Base-by-base conservation (phyloP, 1,284 basidiomycete genomes). In the Leccinum subfulvum region DNA sequence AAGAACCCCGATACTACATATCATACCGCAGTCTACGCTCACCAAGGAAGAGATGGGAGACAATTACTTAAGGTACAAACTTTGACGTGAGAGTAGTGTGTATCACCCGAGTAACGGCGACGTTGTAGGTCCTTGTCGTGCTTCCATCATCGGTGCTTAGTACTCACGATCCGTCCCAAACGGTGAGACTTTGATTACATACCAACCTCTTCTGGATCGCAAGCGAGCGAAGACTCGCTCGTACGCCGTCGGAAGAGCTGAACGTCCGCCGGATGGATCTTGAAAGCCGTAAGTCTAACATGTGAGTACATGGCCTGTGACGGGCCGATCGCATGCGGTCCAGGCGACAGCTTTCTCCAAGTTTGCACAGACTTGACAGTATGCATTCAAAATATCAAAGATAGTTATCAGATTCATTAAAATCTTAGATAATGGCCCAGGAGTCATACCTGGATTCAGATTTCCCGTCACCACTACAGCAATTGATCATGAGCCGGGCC, bases 381-480 rank as follows among this genome's bases (percentile, higher is more conserved):
- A 41, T 21, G 44, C 21, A 49, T 8, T 23, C 39, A 52, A 52
- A 52, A 52, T 64, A 41, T 64, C 30, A 18, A 18, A 41, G 11
- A 39, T 28, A 3, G 37, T 37, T 13, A 41, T 52, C 14, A 56
- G 13, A 2, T 57, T 30, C 4, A 62, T 65, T 59, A 47, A 35
- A 28, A 30, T 6, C 21, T 54, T 53, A 39, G 57, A 41, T 44
- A 39, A 21, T 8, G 64, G 59, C 63, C 59, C 39, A 49, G 44
- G 11, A 21, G 6, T 47, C 44, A 47, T 66, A 26, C 52, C 6
- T 49, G 62, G 59, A 65, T 33, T 33, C 30, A 33, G 30, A 33
- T 58, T 58, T 41, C 23, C 16, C 56, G 56, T 23, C 54, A 23
- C 26, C 26, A 13, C 35, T 35, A 65, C 62, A 67, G 65, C 63